These are phyloP conservation scores for Scheffersomyces insectosa DNA, from an alignment of 1,139 yeast species.

Conservation along the genomic window DNA sequence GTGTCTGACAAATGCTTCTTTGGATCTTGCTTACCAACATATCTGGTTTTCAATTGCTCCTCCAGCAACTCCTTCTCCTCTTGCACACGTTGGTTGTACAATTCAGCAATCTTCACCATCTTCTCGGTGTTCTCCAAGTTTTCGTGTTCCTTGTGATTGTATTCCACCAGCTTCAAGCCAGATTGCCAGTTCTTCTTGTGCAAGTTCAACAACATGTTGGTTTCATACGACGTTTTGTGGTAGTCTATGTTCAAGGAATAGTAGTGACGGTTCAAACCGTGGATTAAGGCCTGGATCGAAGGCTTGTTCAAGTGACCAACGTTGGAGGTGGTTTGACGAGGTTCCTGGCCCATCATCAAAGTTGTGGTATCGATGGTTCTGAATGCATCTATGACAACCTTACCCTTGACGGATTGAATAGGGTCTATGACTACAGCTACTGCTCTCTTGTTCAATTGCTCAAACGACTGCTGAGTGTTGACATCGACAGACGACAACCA, in stretches of 20 bases:
- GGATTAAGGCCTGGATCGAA: slow-evolving; percentile 95
- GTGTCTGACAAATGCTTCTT: slow-evolving; percentile 94
- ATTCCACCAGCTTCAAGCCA: slow-evolving; percentile 79
- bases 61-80: slow-evolving; percentile 90
- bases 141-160: slow-evolving; percentile 72
- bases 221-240: slow-evolving; percentile 89
- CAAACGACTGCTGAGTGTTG: slow-evolving; percentile 95
- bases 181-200: slow-evolving; percentile 98
- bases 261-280: slow-evolving; percentile 95
- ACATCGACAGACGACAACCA: slow-evolving; percentile 98
- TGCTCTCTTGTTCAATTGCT: slow-evolving; percentile 90
- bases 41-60: slow-evolving; percentile 90
- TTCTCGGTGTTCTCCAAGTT: slow-evolving; percentile 72
- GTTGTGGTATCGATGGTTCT: slow-evolving; percentile 88
- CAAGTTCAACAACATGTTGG: slow-evolving; percentile 88
- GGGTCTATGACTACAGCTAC: slow-evolving; percentile 99
- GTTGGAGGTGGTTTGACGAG: slow-evolving; percentile 96
- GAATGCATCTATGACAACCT: slow-evolving; percentile 98
- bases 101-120: slow-evolving; percentile 89
- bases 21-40: slow-evolving; percentile 98
- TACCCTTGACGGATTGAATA: slow-evolving; percentile 96
- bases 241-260: slow-evolving; percentile 94
- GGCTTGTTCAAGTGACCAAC: slow-evolving; percentile 96
- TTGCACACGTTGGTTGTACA: slow-evolving; percentile 85
- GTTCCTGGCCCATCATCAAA: slow-evolving; percentile 95